These are phyloP conservation scores for Achaetomium macrosporum DNA, from an alignment of 2,329 filamentous ascomycete genomes.

Conservation along the genomic window DNA sequence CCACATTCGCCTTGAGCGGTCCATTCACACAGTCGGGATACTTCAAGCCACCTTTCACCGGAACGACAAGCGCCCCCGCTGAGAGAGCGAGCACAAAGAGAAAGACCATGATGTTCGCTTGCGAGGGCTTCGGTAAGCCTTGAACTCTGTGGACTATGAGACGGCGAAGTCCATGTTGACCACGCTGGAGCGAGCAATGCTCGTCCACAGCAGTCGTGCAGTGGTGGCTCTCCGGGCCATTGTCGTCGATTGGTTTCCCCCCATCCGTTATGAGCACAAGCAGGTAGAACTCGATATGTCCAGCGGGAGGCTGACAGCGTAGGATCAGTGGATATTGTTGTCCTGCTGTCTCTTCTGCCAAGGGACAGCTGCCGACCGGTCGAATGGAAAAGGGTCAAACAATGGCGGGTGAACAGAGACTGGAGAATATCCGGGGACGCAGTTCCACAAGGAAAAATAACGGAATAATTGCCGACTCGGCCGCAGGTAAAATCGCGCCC, in stretches of 20 bases:
- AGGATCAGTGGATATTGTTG: not conserved
- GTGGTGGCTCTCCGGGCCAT: not conserved
- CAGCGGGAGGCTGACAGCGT: not conserved
- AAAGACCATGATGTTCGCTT: slow-evolving; percentile 7
- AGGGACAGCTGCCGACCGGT: not conserved
- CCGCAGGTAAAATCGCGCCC: too few relatives aligned
- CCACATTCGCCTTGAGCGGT: slow-evolving; percentile 14
- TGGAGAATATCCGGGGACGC: too few relatives aligned
- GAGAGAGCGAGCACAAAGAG: not conserved
- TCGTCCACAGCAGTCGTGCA: too few relatives aligned
- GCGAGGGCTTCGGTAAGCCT: not conserved
- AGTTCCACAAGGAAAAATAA: too few relatives aligned
- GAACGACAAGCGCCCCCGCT: slow-evolving; percentile 1
- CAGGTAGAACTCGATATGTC: not conserved
- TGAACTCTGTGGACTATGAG: not conserved
- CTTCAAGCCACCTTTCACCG: slow-evolving; percentile 10
- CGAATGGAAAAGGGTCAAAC: too few relatives aligned
- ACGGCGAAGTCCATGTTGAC: not conserved
- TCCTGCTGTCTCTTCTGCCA: not conserved
- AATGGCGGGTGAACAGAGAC: too few relatives aligned
- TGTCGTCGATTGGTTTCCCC: slow-evolving; percentile 6
- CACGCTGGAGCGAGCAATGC: not conserved
- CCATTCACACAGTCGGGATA: slow-evolving; percentile 19
- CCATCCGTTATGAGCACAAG: not conserved
- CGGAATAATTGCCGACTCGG: too few relatives aligned